Evolutionary conservation across 2,329 filamentous ascomycete genomes (phyloP).

Genomic region (Leptographium flavum): DNA sequence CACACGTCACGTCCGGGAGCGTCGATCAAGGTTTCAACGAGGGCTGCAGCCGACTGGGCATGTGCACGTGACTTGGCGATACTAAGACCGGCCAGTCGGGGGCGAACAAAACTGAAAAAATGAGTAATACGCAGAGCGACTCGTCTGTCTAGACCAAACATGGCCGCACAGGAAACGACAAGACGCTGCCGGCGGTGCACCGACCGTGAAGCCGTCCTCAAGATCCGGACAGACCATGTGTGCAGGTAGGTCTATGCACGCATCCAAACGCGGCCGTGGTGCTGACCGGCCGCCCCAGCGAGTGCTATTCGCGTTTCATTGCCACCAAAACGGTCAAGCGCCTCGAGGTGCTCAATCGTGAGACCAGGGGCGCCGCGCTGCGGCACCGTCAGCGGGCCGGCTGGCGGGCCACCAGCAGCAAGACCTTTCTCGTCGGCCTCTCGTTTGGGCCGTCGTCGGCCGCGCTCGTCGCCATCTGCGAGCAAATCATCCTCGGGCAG

Average conservation of each 20-base stretch:
- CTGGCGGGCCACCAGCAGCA: constrained; percentile 19
- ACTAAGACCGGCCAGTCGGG: too few species aligned
- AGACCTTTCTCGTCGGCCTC: constrained; percentile 58
- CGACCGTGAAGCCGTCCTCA: constrained; percentile 30
- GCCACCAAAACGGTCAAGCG: constrained; percentile 69
- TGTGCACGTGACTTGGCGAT: too few species aligned
- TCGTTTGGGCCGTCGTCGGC: constrained; percentile 75
- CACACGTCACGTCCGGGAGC: too few species aligned
- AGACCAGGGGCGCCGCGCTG: constrained; percentile 20
- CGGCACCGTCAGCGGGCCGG: constrained; percentile 9
- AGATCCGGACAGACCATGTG: constrained; percentile 42
- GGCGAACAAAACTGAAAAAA: too few species aligned
- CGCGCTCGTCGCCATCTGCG: constrained; percentile 60
- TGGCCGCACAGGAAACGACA: constrained; percentile 1
- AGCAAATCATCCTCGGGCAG: constrained; percentile 53
- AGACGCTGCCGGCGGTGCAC: constrained; percentile 42
- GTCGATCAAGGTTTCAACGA: too few species aligned
- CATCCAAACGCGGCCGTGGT: neutral
- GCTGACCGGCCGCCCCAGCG: constrained; percentile 23
- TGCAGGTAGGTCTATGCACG: constrained; percentile 34
- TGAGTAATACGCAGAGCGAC: too few species aligned
- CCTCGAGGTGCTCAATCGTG: constrained; percentile 34
- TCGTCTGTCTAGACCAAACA: neutral
- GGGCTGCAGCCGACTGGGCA: too few species aligned
- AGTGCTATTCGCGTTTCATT: constrained; percentile 69